Evolutionary conservation across 2,329 filamentous ascomycete species (phyloP), one percentile per base, ranked within the genome.

Genomic region (Fusarium anguioides): DNA sequence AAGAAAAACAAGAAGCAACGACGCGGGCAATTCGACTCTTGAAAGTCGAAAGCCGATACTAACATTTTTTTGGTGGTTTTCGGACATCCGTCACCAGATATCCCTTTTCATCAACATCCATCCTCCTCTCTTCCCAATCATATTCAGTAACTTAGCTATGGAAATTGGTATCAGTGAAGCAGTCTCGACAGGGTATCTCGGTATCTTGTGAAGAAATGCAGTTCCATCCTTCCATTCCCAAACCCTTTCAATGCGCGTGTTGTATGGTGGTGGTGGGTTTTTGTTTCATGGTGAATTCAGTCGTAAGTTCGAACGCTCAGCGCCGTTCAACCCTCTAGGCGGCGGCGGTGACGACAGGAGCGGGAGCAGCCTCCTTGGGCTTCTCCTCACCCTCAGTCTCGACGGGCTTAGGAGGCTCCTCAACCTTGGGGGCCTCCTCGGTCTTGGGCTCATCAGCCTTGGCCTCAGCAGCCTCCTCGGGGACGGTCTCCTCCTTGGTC

Each of bases 151-250:
- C 69, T 75, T 41, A 65, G 29, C 68, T 75, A 75, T 77, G 69
- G 69, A 78, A 78, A 78, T 70, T 78, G 78, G 77, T 79, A 79
- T 79, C 78, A 79, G 74, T 75, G 75, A 79, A 79, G 79, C 81
- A 83, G 80, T 82, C 79, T 83, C 77, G 79, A 82, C 79, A 81
- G 83, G 83, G 83, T 84, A 84, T 84, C 82, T 83, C 80, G 81
- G 78, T 80, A 80, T 80, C 78, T 80, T 78, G 76, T 75, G 76
- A 79, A 78, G 75, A 85, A 84, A 86, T 85, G 83, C 83, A 85
- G 80, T 83, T 81, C 81, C 75, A 72, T 80, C 77, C 77, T 77
- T 78, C 81, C 82, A 79, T 81, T 78, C 81, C 81, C 75, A 79
- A 62, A 79, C 80, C 80, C 78, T 77, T 76, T 75, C 76, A 77